phyloP scores from a whole-genome alignment of 139 green algal genomes.

The Limnomonas spitsbergensis region DNA sequence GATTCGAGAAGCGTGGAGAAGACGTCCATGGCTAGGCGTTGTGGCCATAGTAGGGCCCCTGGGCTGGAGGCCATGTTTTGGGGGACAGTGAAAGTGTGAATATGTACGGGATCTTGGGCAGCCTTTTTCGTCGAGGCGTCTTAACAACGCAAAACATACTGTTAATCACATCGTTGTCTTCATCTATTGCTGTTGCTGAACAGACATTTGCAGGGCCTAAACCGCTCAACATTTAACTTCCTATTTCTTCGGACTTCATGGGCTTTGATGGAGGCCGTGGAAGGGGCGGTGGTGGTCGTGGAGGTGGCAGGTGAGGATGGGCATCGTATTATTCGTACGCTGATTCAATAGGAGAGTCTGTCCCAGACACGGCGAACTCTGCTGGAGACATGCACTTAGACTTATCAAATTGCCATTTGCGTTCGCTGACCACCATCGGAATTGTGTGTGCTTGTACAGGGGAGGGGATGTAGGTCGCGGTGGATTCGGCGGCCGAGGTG shows the following conservation, averaged over 20 bases:
- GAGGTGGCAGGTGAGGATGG: background rate
- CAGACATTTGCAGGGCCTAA: background rate
- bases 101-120: no score
- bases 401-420: no score
- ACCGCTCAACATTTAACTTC: background rate
- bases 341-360: background rate
- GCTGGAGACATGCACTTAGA: background rate
- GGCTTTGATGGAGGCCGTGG: background rate
- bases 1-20: no score
- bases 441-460: no score
- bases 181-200: background rate
- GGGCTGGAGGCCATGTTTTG: no score
- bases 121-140: no score
- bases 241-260: background rate
- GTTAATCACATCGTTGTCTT: no score
- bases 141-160: no score
- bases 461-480: background rate
- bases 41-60: no score
- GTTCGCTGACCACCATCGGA: no score
- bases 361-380: background rate
- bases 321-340: background rate
- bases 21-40: no score
- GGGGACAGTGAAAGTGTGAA: no score
- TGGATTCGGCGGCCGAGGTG: conserved; percentile 2
- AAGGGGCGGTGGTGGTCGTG: background rate